Base-by-base conservation (phyloP, 257 asterid genomes). In the Thymus mandschuricus region DNA sequence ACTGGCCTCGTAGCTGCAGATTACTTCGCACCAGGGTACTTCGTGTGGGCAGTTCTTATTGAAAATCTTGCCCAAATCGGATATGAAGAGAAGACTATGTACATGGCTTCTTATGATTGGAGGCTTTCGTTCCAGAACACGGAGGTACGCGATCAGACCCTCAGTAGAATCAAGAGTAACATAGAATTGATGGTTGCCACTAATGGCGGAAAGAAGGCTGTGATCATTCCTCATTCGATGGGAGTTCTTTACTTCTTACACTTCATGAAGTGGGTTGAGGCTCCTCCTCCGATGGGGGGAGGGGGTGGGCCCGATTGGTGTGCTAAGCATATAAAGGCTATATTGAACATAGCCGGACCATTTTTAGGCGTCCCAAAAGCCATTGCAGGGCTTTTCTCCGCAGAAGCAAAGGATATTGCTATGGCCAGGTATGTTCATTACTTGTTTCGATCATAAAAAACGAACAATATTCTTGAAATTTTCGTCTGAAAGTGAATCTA, bases 81-180 rank as follows among this genome's bases (percentile, higher is more conserved):
- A 33, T 92, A 90, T 54, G 98, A 92, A 73, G 98, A 92, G 82
- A 92, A 92, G 68, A 84, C 89, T 0, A 92, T 92, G 98, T 88
- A 88, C 71, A 92, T 92, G 98, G 98, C 98, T 74, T 81, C 97
- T 46, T 92, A 92, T 65, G 98, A 92, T 80, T 92, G 98, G 98
- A 87, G 98, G 68, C 90, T 92, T 44, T 86, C 98, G 41, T 92
- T 92, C 71, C 98, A 92, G 73, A 92, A 92, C 85, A 92, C 97
- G 0, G 97, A 92, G 95, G 97, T 87, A 58, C 89, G 97, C 0
- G 97, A 91, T 75, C 90, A 84, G 72, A 60, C 93, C 44, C 79
- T 91, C 48, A 84, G 96, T 80, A 74, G 96, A 69, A 83, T 89
- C 69, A 91, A 91, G 78, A 87, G 93, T 68, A 83, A 85, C 49